Base-by-base conservation (phyloP, 441 rosid species). In the Bocquillonia castaneifolia region DNA sequence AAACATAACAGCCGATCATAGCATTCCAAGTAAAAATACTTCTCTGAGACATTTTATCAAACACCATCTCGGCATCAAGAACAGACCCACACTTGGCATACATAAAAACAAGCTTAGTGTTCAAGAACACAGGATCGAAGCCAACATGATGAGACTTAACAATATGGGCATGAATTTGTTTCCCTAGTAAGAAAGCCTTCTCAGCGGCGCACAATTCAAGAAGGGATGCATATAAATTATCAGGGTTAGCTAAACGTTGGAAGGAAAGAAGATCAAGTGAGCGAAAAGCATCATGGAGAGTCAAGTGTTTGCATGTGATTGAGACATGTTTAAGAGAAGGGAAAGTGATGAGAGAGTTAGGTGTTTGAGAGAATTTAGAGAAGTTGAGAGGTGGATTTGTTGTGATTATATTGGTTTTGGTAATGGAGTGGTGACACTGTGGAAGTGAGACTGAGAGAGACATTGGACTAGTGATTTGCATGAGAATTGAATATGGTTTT, bases 1-100 rank as follows among this genome's bases (percentile, higher is more conserved):
- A 83, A 55, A 85, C 79, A 77, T 84, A 83, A 20, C 84, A 86
- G 48, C 91, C 91, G 14, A 91, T 63, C 83, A 88, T 78, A 26
- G 96, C 88, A 70, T 90, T 94, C 97, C 98, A 92, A 0, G 96
- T 75, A 63, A 86, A 88, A 36, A 80, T 36, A 14, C 78, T 84
- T 77, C 88, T 84, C 0, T 84, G 70, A 63, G 47, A 71, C 91
- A 94, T 87, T 85, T 73, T 67, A 74, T 80, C 96, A 20, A 90
- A 94, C 83, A 91, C 56, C 65, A 67, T 79, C 83, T 76, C 77
- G 26, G 97, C 97, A 26, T 82, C 78, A 58, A 34, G 51, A 17
- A 82, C 25, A 61, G 75, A 80, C 64, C 89, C 91, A 52, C 91
- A 85, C 59, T 83, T 88, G 0, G 87, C 89, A 37, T 89, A 88